Evolutionary conservation across 1,284 basidiomycete species (phyloP).

Genomic region (Retiboletus flavoniger): DNA sequence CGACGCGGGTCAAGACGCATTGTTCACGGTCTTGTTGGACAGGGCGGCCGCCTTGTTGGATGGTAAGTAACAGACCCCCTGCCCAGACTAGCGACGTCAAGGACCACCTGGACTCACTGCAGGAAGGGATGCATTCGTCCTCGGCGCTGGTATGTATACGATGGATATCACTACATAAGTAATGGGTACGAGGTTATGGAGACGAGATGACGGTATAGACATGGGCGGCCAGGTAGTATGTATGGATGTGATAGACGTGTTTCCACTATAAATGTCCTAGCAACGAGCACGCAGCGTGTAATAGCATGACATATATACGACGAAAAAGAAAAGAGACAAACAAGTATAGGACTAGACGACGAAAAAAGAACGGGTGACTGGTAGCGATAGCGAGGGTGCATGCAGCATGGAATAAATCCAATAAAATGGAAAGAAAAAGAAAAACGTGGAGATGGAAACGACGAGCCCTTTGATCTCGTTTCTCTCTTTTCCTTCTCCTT

Average conservation of each 20-base stretch:
- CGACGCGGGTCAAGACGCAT: slow-evolving; percentile 15
- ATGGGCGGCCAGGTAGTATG: background rate
- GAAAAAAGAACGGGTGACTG: too few species aligned
- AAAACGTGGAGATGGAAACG: too few species aligned
- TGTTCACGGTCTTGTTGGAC: slow-evolving; percentile 28
- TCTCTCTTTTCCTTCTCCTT: background rate
- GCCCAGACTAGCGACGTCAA: too few species aligned
- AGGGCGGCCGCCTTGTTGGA: slow-evolving; percentile 24
- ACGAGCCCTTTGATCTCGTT: background rate
- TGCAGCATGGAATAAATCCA: background rate
- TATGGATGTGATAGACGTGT: background rate
- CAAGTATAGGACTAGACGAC: background rate
- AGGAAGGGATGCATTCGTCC: background rate
- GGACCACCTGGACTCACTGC: too few species aligned
- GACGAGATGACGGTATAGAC: background rate
- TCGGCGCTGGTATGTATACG: background rate
- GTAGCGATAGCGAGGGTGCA: too few species aligned
- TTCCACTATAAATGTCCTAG: background rate
- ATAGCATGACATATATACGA: background rate
- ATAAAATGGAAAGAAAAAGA: too few species aligned
- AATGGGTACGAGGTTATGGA: too few species aligned
- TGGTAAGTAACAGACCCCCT: slow-evolving; percentile 1
- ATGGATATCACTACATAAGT: background rate
- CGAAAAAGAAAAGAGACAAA: background rate
- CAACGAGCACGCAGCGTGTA: too few species aligned